These are phyloP conservation scores for Ganoderma leucocontextum DNA, from an alignment of 1,284 basidiomycete species.

Conservation along the genomic window DNA sequence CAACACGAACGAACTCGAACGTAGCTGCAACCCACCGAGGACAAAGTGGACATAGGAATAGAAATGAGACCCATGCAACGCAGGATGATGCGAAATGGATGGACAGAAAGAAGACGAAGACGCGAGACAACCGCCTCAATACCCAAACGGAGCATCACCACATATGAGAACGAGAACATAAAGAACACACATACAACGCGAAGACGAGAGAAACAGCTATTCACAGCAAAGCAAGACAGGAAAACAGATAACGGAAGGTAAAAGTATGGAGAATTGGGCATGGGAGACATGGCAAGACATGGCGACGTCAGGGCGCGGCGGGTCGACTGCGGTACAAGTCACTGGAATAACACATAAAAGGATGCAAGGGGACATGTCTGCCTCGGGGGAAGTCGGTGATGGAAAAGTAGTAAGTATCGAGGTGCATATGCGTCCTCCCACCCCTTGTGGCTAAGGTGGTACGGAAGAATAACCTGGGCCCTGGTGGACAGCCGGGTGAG, in stretches of 20 bases:
- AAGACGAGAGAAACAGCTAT: slow-evolving; percentile 19
- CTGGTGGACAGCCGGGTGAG: background rate
- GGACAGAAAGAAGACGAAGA: background rate
- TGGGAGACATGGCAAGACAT: slow-evolving; percentile 10
- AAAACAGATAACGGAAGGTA: slow-evolving; percentile 14
- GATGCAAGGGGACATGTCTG: background rate
- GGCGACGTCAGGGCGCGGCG: slow-evolving; percentile 1
- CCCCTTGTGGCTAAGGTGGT: background rate
- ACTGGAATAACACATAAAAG: background rate
- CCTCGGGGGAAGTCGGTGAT: background rate
- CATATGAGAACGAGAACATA: slow-evolving; percentile 1
- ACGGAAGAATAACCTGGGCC: background rate
- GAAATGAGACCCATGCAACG: background rate
- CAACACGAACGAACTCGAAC: slow-evolving; percentile 4
- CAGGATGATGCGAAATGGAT: background rate
- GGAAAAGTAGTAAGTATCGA: background rate
- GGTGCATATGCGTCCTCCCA: background rate
- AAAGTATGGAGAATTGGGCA: background rate
- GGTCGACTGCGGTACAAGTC: background rate
- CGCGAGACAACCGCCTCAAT: background rate
- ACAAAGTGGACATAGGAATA: background rate
- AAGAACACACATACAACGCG: slow-evolving; percentile 6
- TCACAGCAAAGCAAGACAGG: slow-evolving; percentile 32
- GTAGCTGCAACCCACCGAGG: slow-evolving; percentile 4
- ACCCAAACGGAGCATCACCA: slow-evolving; percentile 1